Percentiles rank a stretch among this genome's conserved stretches.
These are phyloP conservation scores for Thermothelomyces thermophilus DNA, from an alignment of 2,329 filamentous ascomycete genomes.

Conservation along the genomic window DNA sequence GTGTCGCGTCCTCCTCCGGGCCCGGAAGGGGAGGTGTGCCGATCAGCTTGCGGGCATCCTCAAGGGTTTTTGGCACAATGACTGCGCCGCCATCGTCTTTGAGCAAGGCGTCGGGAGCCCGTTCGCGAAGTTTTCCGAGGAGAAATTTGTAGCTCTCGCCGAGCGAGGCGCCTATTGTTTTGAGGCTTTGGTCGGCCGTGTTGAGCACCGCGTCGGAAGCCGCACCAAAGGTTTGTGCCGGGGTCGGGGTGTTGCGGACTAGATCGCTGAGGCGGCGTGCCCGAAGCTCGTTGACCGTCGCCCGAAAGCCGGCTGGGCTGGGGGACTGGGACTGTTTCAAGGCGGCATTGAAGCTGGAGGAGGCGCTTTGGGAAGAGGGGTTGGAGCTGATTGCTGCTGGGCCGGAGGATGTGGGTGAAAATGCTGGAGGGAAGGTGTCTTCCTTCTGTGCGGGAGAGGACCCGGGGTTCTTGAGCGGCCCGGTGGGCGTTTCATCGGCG, in stretches of 20 bases:
- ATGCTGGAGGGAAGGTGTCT: slow-evolving; percentile 53
- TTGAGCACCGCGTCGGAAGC: slow-evolving; percentile 80
- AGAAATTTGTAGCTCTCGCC: slow-evolving; percentile 93
- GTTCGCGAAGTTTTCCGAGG: slow-evolving; percentile 78
- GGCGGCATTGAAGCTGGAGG: slow-evolving; percentile 14
- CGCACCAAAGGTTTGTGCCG: slow-evolving; percentile 71
- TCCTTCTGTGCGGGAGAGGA: slow-evolving; percentile 43
- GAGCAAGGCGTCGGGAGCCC: slow-evolving; percentile 38
- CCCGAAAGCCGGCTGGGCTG: slow-evolving; percentile 36
- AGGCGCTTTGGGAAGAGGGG: slow-evolving; percentile 29
- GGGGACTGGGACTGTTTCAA: slow-evolving; percentile 25
- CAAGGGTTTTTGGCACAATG: slow-evolving; percentile 77
- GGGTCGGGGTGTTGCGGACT: slow-evolving; percentile 57
- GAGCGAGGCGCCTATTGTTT: slow-evolving; percentile 83
- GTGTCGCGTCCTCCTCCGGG: background rate
- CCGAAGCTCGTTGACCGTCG: slow-evolving; percentile 42
- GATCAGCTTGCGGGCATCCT: slow-evolving; percentile 86
- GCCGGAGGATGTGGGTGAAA: slow-evolving; percentile 37
- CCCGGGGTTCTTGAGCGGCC: slow-evolving; percentile 49
- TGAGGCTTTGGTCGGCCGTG: slow-evolving; percentile 85
- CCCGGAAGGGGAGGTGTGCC: slow-evolving; percentile 53
- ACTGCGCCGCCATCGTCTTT: slow-evolving; percentile 36
- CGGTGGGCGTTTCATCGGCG: slow-evolving; percentile 67
- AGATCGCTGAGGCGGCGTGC: slow-evolving; percentile 74
- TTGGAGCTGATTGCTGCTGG: slow-evolving; percentile 27